Conservation (phyloP, 2,329 filamentous ascomycete species). For the Fusarium bulbicola region DNA sequence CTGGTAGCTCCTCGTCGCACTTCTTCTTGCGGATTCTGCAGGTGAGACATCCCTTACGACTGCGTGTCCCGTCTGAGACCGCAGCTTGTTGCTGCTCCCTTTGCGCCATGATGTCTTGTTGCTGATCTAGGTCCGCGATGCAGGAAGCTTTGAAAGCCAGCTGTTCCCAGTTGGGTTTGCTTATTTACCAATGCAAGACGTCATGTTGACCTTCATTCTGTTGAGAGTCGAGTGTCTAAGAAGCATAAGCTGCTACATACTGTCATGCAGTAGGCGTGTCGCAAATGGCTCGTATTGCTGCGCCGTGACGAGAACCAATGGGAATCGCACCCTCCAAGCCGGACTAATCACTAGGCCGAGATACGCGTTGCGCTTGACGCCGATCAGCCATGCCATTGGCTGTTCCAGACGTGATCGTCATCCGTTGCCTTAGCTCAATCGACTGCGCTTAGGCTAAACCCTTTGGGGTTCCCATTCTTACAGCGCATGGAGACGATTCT, state of each 20-base stretch:
- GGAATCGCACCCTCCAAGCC: background rate
- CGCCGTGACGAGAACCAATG: background rate
- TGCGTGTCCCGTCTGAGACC: background rate
- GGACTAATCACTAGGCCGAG: background rate
- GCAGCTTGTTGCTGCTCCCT: background rate
- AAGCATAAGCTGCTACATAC: background rate
- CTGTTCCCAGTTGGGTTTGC: background rate
- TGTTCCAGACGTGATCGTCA: background rate
- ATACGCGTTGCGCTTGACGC: background rate
- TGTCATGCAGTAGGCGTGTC: background rate
- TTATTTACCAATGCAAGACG: background rate
- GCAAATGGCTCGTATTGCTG: background rate
- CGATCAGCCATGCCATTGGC: background rate
- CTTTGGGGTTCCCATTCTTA: background rate
- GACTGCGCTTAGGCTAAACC: background rate
- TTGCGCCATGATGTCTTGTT: background rate
- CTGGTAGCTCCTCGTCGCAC: background rate
- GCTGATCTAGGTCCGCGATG: background rate
- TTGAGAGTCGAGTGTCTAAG: background rate
- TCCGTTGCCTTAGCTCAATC: background rate
- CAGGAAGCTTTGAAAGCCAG: background rate
- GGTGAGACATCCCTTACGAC: background rate
- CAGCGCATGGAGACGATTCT: too few species aligned
- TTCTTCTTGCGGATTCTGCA: background rate
- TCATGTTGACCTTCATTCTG: background rate